A percentile compares a stretch with the other conserved stretches of the same genome.
Conservation (phyloP, 1,139 yeast species). For the Zygosaccharomyces sapae region DNA sequence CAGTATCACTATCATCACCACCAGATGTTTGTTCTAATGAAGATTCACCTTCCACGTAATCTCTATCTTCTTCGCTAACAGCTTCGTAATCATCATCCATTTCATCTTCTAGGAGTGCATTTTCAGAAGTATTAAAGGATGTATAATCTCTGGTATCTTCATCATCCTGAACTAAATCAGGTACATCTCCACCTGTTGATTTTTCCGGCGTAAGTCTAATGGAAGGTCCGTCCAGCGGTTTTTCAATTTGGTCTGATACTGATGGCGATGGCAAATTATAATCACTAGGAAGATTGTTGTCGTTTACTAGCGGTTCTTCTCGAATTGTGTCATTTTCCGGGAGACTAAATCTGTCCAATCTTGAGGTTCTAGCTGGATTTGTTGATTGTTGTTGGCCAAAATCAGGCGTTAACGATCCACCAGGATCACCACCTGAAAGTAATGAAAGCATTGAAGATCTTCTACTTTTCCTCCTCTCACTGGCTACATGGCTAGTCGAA, state of each 20-base stretch:
- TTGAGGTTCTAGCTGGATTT: conserved; percentile 4
- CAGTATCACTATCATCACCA: conserved; percentile 11
- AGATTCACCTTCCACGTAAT: conserved; percentile 25
- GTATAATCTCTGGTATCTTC: conserved; percentile 30
- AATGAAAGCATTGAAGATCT: conserved; percentile 25
- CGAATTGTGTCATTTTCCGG: conserved; percentile 1
- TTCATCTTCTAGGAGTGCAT: conserved; percentile 33
- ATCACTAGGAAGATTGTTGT: background rate
- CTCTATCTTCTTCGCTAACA: conserved; percentile 27
- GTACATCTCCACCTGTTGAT: conserved; percentile 20
- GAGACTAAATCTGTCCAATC: conserved; percentile 1
- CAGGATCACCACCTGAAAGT: conserved; percentile 5
- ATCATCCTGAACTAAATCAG: conserved; percentile 35
- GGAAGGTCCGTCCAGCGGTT: conserved; percentile 11
- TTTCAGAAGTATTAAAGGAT: conserved; percentile 32
- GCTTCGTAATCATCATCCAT: conserved; percentile 24
- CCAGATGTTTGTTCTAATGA: conserved; percentile 9
- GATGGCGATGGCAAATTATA: background rate
- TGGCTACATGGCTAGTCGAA: conserved; percentile 22
- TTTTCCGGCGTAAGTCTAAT: conserved; percentile 24
- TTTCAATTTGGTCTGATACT: background rate
- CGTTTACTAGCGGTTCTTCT: background rate
- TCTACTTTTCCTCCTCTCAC: conserved; percentile 18
- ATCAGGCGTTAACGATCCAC: background rate
- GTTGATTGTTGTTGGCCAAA: conserved; percentile 1